Conservation (phyloP, 2,329 filamentous ascomycete species). For the Penicillium sp. region DNA sequence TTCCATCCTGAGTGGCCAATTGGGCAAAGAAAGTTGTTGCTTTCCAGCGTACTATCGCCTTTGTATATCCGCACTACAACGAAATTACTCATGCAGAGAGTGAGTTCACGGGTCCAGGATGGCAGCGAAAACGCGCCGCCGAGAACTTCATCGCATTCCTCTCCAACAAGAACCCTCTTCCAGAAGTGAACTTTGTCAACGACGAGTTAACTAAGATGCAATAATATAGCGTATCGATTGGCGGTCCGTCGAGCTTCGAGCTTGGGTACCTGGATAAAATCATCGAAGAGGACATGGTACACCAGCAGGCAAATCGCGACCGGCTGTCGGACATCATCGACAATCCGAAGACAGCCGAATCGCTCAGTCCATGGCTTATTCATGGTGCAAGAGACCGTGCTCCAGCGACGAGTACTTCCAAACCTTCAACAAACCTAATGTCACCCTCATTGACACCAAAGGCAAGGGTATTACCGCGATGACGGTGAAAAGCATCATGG, state of each 20-base stretch:
- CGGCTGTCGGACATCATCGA: neutral
- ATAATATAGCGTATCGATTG: neutral
- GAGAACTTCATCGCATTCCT: neutral
- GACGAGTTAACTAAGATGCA: neutral
- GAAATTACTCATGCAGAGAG: neutral
- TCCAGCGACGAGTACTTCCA: neutral
- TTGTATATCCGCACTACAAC: neutral
- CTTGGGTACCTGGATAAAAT: neutral
- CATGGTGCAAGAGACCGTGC: neutral
- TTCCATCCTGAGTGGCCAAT: neutral
- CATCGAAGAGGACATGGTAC: neutral
- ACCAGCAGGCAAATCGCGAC: neutral
- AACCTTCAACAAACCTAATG: neutral
- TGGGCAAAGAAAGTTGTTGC: neutral
- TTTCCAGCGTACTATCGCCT: neutral
- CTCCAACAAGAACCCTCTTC: neutral
- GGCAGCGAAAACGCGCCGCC: neutral
- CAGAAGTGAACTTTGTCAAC: neutral
- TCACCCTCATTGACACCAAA: neutral
- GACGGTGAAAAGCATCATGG: neutral
- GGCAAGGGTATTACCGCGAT: neutral
- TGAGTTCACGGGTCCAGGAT: neutral
- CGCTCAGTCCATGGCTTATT: neutral
- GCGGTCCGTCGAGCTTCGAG: neutral
- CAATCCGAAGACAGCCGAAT: neutral